Evolutionary conservation across 1,284 basidiomycete species (phyloP), one percentile per base, ranked within the genome.

Genomic region (Xerocomus amazonicus): DNA sequence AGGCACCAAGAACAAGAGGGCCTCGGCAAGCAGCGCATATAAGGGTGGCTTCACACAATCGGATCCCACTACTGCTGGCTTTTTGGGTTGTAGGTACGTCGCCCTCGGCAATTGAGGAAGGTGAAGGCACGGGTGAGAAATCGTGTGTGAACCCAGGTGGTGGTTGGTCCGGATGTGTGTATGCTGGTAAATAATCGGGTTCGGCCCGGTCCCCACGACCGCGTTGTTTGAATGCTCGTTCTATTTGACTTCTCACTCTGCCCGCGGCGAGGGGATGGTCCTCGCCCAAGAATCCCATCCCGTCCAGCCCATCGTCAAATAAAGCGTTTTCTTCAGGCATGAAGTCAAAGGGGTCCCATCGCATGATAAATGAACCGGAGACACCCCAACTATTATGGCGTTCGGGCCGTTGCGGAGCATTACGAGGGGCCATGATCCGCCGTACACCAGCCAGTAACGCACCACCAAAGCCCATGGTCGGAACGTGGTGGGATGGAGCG

Each of bases 391-490:
- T 23, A 34, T 58, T 59, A 53, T 32, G 59, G 32, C 32, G 60
- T 43, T 54, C 63, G 17, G 9, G 40, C 10, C 38, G 53, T 27
- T 55, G 59, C 9, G 44, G 28, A 17, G 42, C 17, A n/a, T 50
- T 38, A 29, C 42, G 53, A 34, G 53, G 57, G 23, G 40, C 48
- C 4, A 64, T 68, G 7, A 69, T 57, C 43, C 71, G 69, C 41
- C 75, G 72, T 32, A 70, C 52, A 16, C 56, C 61, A 3, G 82
- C 72, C 9, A 87, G 69, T 3, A 88, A 57, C 2, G 81, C 84
- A n/a, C 86, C 86, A 16, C 86, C 86, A 27, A 88, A 67, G 26
- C 81, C 81, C 71, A 87, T 78, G 4, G 69, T 54, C 23, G 82
- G 83, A 10, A 73, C 66, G 54, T 81, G 81, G 48, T 79, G 80